Evolutionary conservation across 192 early-diverging fungal species (phyloP), one percentile per base, ranked within the genome.

Genomic region (Lobosporangium transversale): DNA sequence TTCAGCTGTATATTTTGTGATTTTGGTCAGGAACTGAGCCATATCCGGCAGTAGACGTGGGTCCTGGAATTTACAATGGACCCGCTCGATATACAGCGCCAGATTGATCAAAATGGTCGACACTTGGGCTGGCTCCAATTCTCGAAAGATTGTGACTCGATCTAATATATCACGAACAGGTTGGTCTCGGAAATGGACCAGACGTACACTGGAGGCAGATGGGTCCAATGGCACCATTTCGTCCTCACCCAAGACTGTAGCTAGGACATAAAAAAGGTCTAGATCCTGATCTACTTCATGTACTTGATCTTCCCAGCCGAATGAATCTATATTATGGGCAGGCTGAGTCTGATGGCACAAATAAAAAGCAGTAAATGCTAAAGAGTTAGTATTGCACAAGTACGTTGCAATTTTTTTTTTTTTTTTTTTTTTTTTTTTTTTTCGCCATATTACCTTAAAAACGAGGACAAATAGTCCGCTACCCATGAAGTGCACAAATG

Each of bases 381-480:
- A n/a, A n/a, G n/a, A n/a, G n/a, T n/a, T n/a, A n/a, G n/a, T n/a
- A n/a, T n/a, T n/a, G n/a, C n/a, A n/a, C n/a, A n/a, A n/a, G n/a
- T n/a, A n/a, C n/a, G n/a, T n/a, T n/a, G n/a, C n/a, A n/a, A n/a
- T n/a, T n/a, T n/a, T n/a, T n/a, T n/a, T n/a, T n/a, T n/a, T n/a
- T n/a, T n/a, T n/a, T n/a, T n/a, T n/a, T n/a, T n/a, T n/a, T n/a
- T n/a, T n/a, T n/a, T n/a, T n/a, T n/a, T n/a, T n/a, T n/a, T n/a
- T n/a, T n/a, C n/a, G n/a, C n/a, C n/a, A n/a, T n/a, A n/a, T 21
- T 67, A 88, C 87, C 70, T 88, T 88, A 44, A 88, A 88, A 23
- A 88, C 80, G 18, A 88, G 70, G 2, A 88, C 84, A 79, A 88
- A 88, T n/a, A 88, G 71, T 14, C 87, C 87, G 54, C 82, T 83